Base-by-base conservation (phyloP, 2,329 filamentous ascomycete genomes). In the Stemphylium beticola region DNA sequence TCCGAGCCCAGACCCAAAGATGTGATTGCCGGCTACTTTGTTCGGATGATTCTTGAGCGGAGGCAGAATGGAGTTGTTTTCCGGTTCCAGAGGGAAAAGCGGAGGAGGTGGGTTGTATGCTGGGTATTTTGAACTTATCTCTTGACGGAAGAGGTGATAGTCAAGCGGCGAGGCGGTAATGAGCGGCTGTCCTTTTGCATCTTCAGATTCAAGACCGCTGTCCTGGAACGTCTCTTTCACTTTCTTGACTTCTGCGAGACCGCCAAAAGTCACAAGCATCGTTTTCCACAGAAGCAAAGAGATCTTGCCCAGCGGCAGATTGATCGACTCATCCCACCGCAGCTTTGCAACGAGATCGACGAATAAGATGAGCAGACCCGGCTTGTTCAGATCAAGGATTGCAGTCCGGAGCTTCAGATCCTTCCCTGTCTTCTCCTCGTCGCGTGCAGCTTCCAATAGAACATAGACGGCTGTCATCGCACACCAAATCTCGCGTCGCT, bases 81-180 rank as follows among this genome's bases (percentile, higher is more conserved):
- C 93, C 17, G 91, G 85, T 72, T 98, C 93, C 12, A 98, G 82
- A 1, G 92, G 92, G 55, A 98, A 87, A 5, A 90, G 77, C 1
- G 91, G 89, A 48, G 87, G 88, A 2, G 95, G 95, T 2, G 95
- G 93, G 54, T 96, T 89, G 74, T 99, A 99, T 2, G 95, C 91
- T 10, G 95, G 95, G 73, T 99, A 99, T 77, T 99, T 99, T 2
- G 93, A 97, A 14, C 90, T 96, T 54, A 99, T 93, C 74, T 99
- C 95, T 74, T 97, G 93, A 32, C 95, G 88, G 71, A 99, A 99
- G 18, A 93, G 84, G 72, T 99, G 93, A 71, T 99, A 99, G 69
- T 99, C 95, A 10, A 99, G 79, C 4, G 95, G 95, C 1, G 93
- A 97, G 4, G 95, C 93, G 1, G 91, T 96, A 57, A 99, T 93